Evolutionary conservation across 2,329 filamentous ascomycete species (phyloP).

Genomic region (Pestalotiopsis sp.): DNA sequence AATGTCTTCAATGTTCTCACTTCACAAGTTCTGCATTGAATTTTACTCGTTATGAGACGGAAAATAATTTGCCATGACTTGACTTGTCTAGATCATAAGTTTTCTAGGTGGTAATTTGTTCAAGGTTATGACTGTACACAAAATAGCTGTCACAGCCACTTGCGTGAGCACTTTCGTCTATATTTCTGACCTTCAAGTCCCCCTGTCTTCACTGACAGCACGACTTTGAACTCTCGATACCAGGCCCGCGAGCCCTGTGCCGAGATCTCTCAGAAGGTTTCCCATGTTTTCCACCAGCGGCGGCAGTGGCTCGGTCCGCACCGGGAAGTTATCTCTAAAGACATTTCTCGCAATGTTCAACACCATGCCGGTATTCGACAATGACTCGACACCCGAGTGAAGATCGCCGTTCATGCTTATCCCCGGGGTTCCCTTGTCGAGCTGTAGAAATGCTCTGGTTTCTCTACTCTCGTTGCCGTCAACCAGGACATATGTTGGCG

Average conservation of each 20-base stretch:
- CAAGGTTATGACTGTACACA: too few species aligned
- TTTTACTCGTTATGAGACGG: too few species aligned
- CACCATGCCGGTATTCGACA: slow-evolving; percentile 25
- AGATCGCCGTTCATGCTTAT: slow-evolving; percentile 16
- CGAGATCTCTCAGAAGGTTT: slow-evolving; percentile 27
- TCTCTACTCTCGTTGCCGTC: slow-evolving; percentile 29
- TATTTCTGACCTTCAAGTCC: background rate
- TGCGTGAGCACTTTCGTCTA: background rate
- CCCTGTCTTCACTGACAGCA: slow-evolving; percentile 20
- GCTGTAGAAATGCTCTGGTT: slow-evolving; percentile 26
- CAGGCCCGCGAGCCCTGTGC: slow-evolving; percentile 20
- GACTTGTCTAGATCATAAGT: too few species aligned
- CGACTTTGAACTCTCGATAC: slow-evolving; percentile 19
- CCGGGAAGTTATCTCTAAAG: slow-evolving; percentile 29
- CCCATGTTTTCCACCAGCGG: slow-evolving; percentile 32
- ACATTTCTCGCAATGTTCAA: slow-evolving; percentile 24
- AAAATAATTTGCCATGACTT: too few species aligned
- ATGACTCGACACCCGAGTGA: slow-evolving; percentile 19
- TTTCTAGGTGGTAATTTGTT: too few species aligned
- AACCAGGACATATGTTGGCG: slow-evolving; percentile 21
- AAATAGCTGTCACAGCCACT: background rate
- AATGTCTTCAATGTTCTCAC: too few species aligned
- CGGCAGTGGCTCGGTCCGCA: slow-evolving; percentile 29
- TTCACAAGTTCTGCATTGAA: too few species aligned
- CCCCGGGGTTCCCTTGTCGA: slow-evolving; percentile 24